Evolutionary conservation across 805 yeast species (phyloP).

Genomic region (Kazachstania viticola): DNA sequence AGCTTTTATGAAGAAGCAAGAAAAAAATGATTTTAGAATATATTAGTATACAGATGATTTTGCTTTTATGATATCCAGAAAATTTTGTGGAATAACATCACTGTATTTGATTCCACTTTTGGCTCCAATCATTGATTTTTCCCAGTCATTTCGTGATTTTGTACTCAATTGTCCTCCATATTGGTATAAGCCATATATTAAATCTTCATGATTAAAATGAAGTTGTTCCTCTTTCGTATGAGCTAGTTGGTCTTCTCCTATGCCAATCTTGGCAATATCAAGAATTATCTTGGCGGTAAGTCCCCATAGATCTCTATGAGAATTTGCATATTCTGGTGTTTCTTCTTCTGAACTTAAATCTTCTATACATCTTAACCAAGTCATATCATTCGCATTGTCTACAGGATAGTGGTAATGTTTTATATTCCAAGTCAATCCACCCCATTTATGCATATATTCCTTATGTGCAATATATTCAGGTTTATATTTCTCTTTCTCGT

Average conservation of each 20-base stretch:
- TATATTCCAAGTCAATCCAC: conserved; percentile 56
- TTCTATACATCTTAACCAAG: conserved; percentile 51
- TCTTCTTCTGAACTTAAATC: conserved; percentile 51
- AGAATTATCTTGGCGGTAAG: conserved; percentile 69
- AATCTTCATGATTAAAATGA: conserved; percentile 40
- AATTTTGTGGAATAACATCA: conserved; percentile 30
- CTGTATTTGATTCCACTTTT: conserved; percentile 17
- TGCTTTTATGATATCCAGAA: no score
- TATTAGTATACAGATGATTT: no score
- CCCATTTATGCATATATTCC: conserved; percentile 44
- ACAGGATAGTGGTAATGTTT: conserved; percentile 53
- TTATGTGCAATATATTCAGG: conserved; percentile 26
- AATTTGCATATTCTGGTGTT: conserved; percentile 24
- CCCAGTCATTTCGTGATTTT: conserved; percentile 40
- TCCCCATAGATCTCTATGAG: conserved; percentile 77
- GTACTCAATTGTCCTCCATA: conserved; percentile 43
- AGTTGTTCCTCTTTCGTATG: background rate
- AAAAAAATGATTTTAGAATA: no score
- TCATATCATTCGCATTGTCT: conserved; percentile 40
- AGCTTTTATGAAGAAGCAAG: no score
- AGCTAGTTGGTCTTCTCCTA: conserved; percentile 27
- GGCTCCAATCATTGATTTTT: conserved; percentile 38
- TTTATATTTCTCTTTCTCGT: conserved; percentile 3
- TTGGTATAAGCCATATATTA: conserved; percentile 45
- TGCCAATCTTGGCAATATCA: conserved; percentile 49